Base-by-base conservation (phyloP, 257 asterid genomes). In the Capsicum chinense region DNA sequence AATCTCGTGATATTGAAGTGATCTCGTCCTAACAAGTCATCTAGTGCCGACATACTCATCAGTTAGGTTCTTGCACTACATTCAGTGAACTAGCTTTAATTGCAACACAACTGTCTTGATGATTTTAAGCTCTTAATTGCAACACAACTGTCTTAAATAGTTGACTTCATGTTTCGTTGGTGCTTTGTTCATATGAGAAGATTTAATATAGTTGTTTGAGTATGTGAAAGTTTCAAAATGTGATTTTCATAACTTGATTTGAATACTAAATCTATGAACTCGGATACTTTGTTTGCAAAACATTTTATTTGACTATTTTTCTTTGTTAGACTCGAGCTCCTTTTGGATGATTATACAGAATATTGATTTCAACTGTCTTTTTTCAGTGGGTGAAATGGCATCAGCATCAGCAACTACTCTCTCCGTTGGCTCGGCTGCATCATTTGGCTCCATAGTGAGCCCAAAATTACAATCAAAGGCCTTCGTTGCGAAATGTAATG, bases 391-490 rank as follows among this genome's bases (percentile, higher is more conserved):
- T 58, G 59, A 78, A 37, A 84, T 84, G 87, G 84, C 84, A 67
- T 44, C 87, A 79, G 64, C 84, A 84, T 54, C 84, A 63, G 87
- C 87, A 54, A 80, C 84, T 15, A 79, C 81, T 56, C 19, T 79
- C 39, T 79, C 87, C 44, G 68, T 66, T 69, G 84, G 87, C 39
- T 84, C 87, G 6, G 64, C 87, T 7, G 16, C 35, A 6, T 6
- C 79, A 13, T 10, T 42, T 52, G 56, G 62, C 52, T 56, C 80
- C 6, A 42, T 26, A 19, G 42, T 9, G 71, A 84, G 60, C 87
- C 16, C 84, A 15, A 52, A 52, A 79, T 54, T 78, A 26, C 87
- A 67, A 70, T 42, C 87, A 7, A 84, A 67, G 7, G 26, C 84
- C 37, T 74, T 16, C 3, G 78, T 10, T 37, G 26, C 1, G 44